A percentile compares a stretch with the other conserved stretches of the same genome.
Conservation (phyloP, 331 rosid genomes). For the Malus hybrid region DNA sequence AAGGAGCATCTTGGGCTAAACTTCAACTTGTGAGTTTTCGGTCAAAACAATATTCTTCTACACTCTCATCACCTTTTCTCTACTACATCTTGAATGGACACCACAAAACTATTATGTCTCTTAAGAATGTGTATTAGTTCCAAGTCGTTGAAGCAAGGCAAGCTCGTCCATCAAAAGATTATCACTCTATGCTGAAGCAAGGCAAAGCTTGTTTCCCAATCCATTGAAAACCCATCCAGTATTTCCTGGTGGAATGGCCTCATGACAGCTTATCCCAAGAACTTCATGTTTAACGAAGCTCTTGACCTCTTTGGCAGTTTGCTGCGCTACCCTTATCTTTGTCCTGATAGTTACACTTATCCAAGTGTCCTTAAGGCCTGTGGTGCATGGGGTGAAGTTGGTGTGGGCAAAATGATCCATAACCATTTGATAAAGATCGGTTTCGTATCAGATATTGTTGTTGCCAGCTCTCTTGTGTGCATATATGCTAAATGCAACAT, state of each 20-base stretch:
- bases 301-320: constrained; percentile 42
- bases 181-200: constrained; percentile 35
- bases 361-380: constrained; percentile 76
- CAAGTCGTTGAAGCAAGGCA: constrained; percentile 45
- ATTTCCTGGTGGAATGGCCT: constrained; percentile 65
- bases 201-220: not conserved
- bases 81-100: constrained; percentile 29
- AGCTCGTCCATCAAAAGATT: constrained; percentile 52
- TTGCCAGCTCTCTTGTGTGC: constrained; percentile 47
- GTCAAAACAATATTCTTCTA: not conserved
- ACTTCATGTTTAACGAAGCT: constrained; percentile 52
- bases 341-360: constrained; percentile 54
- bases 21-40: not conserved
- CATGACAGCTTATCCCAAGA: constrained; percentile 55
- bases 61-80: not conserved
- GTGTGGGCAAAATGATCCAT: constrained; percentile 40
- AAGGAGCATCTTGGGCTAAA: not conserved
- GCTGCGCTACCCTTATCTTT: constrained; percentile 21
- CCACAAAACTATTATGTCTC: constrained; percentile 30
- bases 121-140: constrained; percentile 36
- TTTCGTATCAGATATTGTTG: constrained; percentile 41
- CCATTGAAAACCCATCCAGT: constrained; percentile 31
- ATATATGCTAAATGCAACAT: constrained; percentile 58
- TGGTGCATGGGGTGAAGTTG: constrained; percentile 38
- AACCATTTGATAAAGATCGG: constrained; percentile 43